Evolutionary conservation across 257 asterid species (phyloP), one percentile per base, ranked within the genome.

Genomic region (Plantago ovata): DNA sequence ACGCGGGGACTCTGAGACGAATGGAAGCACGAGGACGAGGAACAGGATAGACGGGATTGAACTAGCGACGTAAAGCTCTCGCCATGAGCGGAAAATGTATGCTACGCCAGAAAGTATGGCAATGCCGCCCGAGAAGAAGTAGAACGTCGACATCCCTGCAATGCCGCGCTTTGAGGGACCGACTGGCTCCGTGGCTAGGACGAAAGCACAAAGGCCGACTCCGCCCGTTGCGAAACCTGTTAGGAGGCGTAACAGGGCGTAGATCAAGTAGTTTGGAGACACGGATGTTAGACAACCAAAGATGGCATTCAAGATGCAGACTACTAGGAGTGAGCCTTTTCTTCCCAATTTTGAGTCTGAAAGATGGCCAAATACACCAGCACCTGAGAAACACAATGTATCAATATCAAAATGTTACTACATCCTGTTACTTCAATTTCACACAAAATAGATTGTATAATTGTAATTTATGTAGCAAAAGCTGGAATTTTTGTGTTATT

Each of bases 161-260:
- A 72, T 38, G 0, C 97, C 97, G 0, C 96, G 96, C 69, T 69
- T 80, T 2, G 69, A 21, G 6, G 94, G 95, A 20, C 97, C 97
- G 0, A 87, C 52, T 19, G 97, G 97, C 78, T 90, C 97, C 2
- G 96, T 87, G 20, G 97, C 78, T 0, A 86, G 91, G 67, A 90
- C 96, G 61, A 90, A 86, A 12, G 95, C 78, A 38, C 96, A 84
- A 23, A 90, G 94, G 72, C 97, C 97, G 4, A 79, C 86, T 0
- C 97, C 96, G 20, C 97, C 96, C 0, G 91, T 87, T 80, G 96
- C 86, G 76, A 81, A 86, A 18, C 97, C 97, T 28, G 96, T 82
- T 38, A 90, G 87, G 56, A 90, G 32, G 39, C 96, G 95, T 59
- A 77, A 18, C 36, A 79, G 22, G 50, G 77, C 82, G 50, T 90